Evolutionary conservation across 805 yeast species (phyloP).

Genomic region (Wickerhamiella bombiphila): DNA sequence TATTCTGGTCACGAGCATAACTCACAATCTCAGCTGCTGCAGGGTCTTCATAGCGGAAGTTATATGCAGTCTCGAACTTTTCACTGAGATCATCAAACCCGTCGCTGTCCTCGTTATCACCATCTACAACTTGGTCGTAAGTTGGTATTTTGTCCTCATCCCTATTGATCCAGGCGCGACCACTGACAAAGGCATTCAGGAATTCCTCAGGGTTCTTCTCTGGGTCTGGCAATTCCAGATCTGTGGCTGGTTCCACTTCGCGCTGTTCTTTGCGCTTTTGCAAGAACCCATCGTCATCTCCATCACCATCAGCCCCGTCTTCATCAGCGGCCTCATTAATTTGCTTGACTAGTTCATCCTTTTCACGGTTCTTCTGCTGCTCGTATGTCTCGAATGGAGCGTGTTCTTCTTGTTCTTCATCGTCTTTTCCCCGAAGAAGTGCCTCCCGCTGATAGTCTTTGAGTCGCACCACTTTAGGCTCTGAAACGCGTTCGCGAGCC

Average conservation of each 20-base stretch:
- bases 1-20: slow-evolving; percentile 85
- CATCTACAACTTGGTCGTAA: slow-evolving; percentile 26
- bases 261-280: slow-evolving; percentile 40
- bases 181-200: slow-evolving; percentile 53
- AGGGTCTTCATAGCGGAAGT: slow-evolving; percentile 89
- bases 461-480: slow-evolving; percentile 63
- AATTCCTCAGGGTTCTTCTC: slow-evolving; percentile 49
- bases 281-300: slow-evolving; percentile 34
- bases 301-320: slow-evolving; percentile 31
- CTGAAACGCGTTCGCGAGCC: slow-evolving; percentile 9
- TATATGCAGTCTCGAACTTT: slow-evolving; percentile 79
- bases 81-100: slow-evolving; percentile 90
- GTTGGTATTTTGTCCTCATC: slow-evolving; percentile 29
- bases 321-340: slow-evolving; percentile 36
- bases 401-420: slow-evolving; percentile 42
- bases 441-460: slow-evolving; percentile 87
- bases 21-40: slow-evolving; percentile 80
- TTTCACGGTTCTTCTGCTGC: slow-evolving; percentile 61
- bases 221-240: slow-evolving; percentile 48
- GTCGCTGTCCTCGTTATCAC: slow-evolving; percentile 53
- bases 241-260: slow-evolving; percentile 22
- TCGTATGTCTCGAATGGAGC: slow-evolving; percentile 33
- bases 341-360: slow-evolving; percentile 56
- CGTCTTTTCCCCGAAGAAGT: slow-evolving; percentile 45
- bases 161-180: slow-evolving; percentile 82